Base-by-base conservation (phyloP, 495 filamentous ascomycete genomes). In the Tuber calosporum region DNA sequence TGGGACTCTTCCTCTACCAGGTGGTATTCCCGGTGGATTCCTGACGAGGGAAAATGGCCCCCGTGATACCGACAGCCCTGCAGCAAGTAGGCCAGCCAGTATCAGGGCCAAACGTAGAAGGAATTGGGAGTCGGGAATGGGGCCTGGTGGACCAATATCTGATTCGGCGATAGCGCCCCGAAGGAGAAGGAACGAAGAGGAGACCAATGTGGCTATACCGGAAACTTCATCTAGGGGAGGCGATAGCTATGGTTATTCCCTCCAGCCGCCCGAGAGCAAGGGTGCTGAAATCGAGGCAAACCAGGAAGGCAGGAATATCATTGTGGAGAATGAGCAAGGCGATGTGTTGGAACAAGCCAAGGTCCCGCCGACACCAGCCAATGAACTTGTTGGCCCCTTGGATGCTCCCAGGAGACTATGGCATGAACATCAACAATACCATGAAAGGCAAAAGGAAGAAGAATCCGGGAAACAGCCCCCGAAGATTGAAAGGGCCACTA, bases 91-190 rank as follows among this genome's bases (percentile, higher is more conserved):
- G 43, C 77, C 88, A 13, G 88, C 89, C 13, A 91, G 89, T 73
- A 77, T 88, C n/a, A 86, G 86, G 67, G 84, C 88, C 42, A 84
- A 87, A 15, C 84, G 89, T 22, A 86, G 90, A 72, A 90, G 86
- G 72, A 91, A 83, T 82, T 91, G 89, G 86, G 89, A 90, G 73
- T 85, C 88, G 69, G 90, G 89, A 1, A 89, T 87, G 76, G 90
- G 92, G 37, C 90, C 91, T 8, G 95, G 95, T 71, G 95, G 95
- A 0, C 95, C 93, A 7, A 92, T 99, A 73, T 91, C 87, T 72
- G 89, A 96, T 82, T 96, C 94, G 45, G 95, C 95, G 30, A 97
- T 99, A 78, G 86, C 87, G 75, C 95, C 95, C 62, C 86, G 88
- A 69, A 86, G 88, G 67, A 86, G 85, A 69, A 84, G 81, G 13